phyloP scores from a whole-genome alignment of 345 rosid genomes.

The Psidium friedrichsthalianum region DNA sequence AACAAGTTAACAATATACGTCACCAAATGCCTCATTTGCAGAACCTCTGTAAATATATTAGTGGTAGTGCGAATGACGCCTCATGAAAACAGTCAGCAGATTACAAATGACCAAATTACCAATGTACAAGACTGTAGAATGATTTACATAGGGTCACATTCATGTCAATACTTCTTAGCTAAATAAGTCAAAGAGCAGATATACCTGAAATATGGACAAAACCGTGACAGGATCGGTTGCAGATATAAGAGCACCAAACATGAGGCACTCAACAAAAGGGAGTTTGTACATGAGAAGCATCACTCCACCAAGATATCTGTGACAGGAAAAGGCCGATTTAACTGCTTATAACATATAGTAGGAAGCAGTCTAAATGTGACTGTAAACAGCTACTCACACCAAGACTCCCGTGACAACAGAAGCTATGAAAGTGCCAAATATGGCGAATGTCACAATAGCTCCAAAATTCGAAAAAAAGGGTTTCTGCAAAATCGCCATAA shows the following conservation, averaged over 20 bases:
- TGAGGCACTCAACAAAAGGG: constrained; percentile 89
- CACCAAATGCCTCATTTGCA: background rate
- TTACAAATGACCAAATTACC: background rate
- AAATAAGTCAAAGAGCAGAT: background rate
- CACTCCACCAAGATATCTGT: constrained; percentile 87
- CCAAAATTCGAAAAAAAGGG: constrained; percentile 97
- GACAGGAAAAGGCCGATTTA: constrained; percentile 3
- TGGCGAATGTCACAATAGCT: constrained; percentile 89
- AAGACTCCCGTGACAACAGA: constrained; percentile 76
- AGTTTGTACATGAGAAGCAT: constrained; percentile 76
- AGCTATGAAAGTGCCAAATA: constrained; percentile 80
- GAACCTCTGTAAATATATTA: background rate
- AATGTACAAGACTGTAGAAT: background rate
- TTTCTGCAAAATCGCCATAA: constrained; percentile 45
- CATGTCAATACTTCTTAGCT: background rate
- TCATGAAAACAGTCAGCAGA: background rate
- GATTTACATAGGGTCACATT: background rate
- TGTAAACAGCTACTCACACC: constrained; percentile 50
- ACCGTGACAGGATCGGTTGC: constrained; percentile 99
- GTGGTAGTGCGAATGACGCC: background rate
- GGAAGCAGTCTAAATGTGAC: background rate
- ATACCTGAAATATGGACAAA: constrained; percentile 92
- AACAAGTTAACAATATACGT: background rate
- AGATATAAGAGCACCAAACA: constrained; percentile 98
- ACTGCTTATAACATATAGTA: background rate